Conservation (phyloP, 2,329 filamentous ascomycete genomes). For the Dactylellina parvicollis region DNA sequence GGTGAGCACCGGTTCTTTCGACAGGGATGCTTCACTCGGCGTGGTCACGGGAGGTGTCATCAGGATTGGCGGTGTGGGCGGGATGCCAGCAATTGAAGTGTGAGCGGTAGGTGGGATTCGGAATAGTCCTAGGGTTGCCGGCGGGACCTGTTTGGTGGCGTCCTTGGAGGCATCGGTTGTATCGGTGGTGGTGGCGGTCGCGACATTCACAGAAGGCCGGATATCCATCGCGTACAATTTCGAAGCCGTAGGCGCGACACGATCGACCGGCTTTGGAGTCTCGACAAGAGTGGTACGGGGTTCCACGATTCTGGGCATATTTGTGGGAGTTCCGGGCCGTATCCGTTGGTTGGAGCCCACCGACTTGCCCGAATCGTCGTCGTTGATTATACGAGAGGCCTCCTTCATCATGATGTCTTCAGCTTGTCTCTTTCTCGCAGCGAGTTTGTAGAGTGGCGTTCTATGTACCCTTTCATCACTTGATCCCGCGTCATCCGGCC, state of each 20-base stretch:
- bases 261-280: neutral
- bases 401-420: conserved; percentile 55
- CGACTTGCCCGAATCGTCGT: conserved; percentile 42
- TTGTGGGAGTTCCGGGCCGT: conserved; percentile 40
- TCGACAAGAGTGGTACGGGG: neutral
- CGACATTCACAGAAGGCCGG: neutral
- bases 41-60: conserved; percentile 26
- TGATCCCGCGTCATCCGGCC: conserved; percentile 29
- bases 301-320: conserved; percentile 19
- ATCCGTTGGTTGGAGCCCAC: conserved; percentile 50
- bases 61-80: conserved; percentile 23
- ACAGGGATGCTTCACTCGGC: conserved; percentile 15
- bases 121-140: neutral
- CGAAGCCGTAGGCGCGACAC: neutral
- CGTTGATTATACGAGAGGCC: conserved; percentile 35
- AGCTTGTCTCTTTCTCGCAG: conserved; percentile 50
- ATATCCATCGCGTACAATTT: conserved; percentile 26
- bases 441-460: conserved; percentile 52
- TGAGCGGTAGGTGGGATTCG: conserved; percentile 11
- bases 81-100: conserved; percentile 11
- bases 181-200: neutral
- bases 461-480: conserved; percentile 55
- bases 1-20: conserved; percentile 10
- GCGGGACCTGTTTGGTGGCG: neutral
- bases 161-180: neutral